phyloP scores from a whole-genome alignment of 352 stramenopile species.

The Blastocystis sp. region DNA sequence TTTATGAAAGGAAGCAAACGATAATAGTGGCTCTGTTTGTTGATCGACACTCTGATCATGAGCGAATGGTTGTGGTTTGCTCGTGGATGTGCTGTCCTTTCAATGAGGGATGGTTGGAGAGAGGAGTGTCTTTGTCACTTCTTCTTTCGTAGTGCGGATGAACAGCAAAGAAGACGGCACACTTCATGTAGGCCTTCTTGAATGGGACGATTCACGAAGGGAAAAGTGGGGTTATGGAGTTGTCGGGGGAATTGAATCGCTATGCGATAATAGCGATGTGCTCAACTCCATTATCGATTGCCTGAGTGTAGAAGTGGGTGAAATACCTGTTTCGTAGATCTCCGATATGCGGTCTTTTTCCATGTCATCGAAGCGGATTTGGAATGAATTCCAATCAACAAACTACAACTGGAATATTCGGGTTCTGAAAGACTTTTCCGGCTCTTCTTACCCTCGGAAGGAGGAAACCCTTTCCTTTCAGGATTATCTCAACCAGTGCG shows the following conservation, averaged over 20 bases:
- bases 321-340: not conserved
- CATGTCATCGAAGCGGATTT: not conserved
- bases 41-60: not conserved
- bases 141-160: not conserved
- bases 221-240: not conserved
- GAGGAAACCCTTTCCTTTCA: not conserved
- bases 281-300: not conserved
- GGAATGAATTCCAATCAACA: not conserved
- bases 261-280: not conserved
- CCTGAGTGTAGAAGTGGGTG: not conserved
- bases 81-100: not conserved
- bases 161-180: not conserved
- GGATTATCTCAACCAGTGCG: conserved; percentile 18
- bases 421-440: not conserved
- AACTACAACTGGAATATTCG: not conserved
- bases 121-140: not conserved
- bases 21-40: conserved; percentile 8
- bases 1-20: conserved; percentile 48
- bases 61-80: not conserved
- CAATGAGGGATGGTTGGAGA: not conserved
- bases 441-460: not conserved
- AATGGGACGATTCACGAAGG: not conserved
- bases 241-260: not conserved
- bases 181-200: not conserved
- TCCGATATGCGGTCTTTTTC: not conserved